Evolutionary conservation across 176 grass and related monocot genomes (phyloP), one percentile per base, ranked within the genome.

Genomic region (Coix lacrymajobi): DNA sequence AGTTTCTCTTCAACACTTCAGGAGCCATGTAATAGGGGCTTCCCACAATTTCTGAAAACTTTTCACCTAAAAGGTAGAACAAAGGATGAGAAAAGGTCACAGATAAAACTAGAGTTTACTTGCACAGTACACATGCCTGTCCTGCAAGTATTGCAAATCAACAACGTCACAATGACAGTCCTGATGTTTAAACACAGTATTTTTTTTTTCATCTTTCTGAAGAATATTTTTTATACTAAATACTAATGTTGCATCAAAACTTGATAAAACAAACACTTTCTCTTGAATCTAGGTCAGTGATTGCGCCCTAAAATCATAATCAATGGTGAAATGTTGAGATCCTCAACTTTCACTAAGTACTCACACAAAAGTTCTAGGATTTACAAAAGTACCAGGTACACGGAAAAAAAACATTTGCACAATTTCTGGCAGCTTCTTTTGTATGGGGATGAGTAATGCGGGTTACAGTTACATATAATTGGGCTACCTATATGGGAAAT

Each of bases 11-110:
- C 72, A 99, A 78, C 76, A 99, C 96, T 86, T 99, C 96, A 1
- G 96, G 96, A 56, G 96, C 93, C 96, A 99, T 99, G 80, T 99
- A 99, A 79, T 99, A 99, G 30, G 96, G 96, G 79, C 96, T 99
- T 86, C 96, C 96, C 32, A 99, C 96, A 80, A 99, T 99, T 92
- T 99, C 96, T 85, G 96, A 99, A 83, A 96, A 99, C 10, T 74
- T 96, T 85, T 99, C 96, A 81, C 96, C 96, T 99, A 78, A 63
- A 66, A 67, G 24, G 49, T 73, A 79, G 20, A 87, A 84, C 19
- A 36, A 41, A 37, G 22, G 34, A 88, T 85, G 83, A 81, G 11
- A 72, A 51, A 71, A n/a, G 14, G 46, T 28, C 13, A 16, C 13
- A 16, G 33, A 64, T 80, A 78, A 79, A 86, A 62, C 20, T 79